Conservation (phyloP, 352 stramenopile species). For the Stramenopiles sp. region DNA sequence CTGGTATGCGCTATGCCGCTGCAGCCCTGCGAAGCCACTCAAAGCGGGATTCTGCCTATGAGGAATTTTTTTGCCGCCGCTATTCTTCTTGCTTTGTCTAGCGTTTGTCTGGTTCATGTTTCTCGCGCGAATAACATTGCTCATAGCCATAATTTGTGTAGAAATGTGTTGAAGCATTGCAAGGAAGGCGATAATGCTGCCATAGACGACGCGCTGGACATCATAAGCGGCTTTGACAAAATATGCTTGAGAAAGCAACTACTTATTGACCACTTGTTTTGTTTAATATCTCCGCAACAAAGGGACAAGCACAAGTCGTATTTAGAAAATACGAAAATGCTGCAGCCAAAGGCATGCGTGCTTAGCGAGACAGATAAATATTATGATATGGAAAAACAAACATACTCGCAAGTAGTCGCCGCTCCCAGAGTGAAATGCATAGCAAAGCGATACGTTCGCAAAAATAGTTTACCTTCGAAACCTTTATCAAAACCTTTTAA, state of each 20-base stretch:
- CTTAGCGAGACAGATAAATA: neutral
- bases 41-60: too few relatives aligned
- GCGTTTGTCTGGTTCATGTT: too few relatives aligned
- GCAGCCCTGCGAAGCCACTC: too few relatives aligned
- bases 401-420: neutral
- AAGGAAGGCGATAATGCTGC: neutral
- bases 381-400: neutral
- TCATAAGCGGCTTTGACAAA: neutral
- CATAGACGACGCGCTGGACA: neutral
- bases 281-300: neutral
- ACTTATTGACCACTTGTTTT: neutral
- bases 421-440: neutral
- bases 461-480: neutral
- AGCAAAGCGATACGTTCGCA: neutral
- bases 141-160: neutral
- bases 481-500: neutral
- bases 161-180: neutral
- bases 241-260: neutral
- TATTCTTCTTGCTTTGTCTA: too few relatives aligned
- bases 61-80: too few relatives aligned
- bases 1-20: too few relatives aligned
- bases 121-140: too few relatives aligned
- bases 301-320: neutral
- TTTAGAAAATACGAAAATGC: neutral
- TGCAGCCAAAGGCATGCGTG: neutral